These are phyloP conservation scores for Amniculicola lignicola DNA, from an alignment of 495 filamentous ascomycete species.

Conservation along the genomic window DNA sequence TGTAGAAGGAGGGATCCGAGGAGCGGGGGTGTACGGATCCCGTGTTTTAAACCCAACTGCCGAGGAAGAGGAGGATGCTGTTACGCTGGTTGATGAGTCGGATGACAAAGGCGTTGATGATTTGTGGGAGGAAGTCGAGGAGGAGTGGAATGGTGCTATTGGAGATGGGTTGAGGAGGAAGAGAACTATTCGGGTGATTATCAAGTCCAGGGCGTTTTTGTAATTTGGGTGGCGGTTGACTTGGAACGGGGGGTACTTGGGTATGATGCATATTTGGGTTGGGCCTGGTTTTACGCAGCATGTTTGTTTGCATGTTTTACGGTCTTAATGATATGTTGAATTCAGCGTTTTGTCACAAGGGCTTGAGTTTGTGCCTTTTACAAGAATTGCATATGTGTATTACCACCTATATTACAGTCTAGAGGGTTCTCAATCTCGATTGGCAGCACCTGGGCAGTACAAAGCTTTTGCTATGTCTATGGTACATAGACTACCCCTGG, in stretches of 20 bases:
- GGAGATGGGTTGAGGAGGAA: conserved; percentile 12
- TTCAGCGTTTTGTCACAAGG: background rate
- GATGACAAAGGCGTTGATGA: conserved; percentile 11
- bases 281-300: no score
- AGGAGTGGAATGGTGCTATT: conserved; percentile 4
- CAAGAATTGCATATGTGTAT: no score
- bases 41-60: conserved; percentile 11
- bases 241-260: no score
- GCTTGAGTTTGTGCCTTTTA: no score
- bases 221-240: conserved; percentile 4
- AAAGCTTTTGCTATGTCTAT: no score
- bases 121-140: conserved; percentile 10
- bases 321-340: background rate
- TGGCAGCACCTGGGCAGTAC: no score
- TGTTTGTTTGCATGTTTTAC: no score
- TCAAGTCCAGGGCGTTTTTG: conserved; percentile 30
- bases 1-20: conserved; percentile 34
- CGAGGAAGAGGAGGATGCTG: conserved; percentile 16
- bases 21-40: conserved; percentile 18
- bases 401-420: no score
- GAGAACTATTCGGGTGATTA: conserved; percentile 19
- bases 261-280: no score
- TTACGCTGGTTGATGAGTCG: conserved; percentile 20
- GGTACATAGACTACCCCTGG: no score
- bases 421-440: no score